Evolutionary conservation across 305 asterid species (phyloP).

Genomic region (Solanum aculeatissimum): DNA sequence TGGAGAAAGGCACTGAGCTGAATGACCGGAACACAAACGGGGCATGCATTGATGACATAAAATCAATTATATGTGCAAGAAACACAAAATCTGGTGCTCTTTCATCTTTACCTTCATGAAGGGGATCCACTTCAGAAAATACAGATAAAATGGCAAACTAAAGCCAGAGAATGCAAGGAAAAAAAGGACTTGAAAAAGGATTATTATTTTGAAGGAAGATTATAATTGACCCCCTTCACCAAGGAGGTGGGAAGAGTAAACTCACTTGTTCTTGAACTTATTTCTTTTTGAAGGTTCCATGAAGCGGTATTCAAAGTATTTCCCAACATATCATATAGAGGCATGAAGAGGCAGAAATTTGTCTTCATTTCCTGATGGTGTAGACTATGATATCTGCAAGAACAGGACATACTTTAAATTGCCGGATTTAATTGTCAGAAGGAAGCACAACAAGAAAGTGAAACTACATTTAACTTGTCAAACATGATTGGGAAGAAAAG

Average conservation of each 20-base stretch:
- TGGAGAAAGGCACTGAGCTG: constrained; percentile 56
- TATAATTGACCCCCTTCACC: neutral
- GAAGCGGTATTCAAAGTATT: constrained; percentile 44
- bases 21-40: constrained; percentile 68
- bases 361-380: constrained; percentile 60
- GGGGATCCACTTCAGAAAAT: neutral
- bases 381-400: constrained; percentile 68
- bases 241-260: neutral
- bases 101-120: constrained; percentile 30
- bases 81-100: constrained; percentile 85
- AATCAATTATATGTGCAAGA: constrained; percentile 77
- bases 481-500: neutral
- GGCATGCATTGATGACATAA: constrained; percentile 61
- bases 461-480: neutral
- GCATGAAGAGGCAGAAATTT: constrained; percentile 94
- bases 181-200: neutral
- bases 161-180: neutral
- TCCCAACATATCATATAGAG: constrained; percentile 65
- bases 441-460: neutral
- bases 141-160: neutral
- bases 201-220: neutral
- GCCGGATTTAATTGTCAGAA: neutral
- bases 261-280: constrained; percentile 58
- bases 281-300: constrained; percentile 59
- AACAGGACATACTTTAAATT: neutral